These are phyloP conservation scores for Aspergillus fijiensis DNA, from an alignment of 2,329 filamentous ascomycete species.

Conservation along the genomic window DNA sequence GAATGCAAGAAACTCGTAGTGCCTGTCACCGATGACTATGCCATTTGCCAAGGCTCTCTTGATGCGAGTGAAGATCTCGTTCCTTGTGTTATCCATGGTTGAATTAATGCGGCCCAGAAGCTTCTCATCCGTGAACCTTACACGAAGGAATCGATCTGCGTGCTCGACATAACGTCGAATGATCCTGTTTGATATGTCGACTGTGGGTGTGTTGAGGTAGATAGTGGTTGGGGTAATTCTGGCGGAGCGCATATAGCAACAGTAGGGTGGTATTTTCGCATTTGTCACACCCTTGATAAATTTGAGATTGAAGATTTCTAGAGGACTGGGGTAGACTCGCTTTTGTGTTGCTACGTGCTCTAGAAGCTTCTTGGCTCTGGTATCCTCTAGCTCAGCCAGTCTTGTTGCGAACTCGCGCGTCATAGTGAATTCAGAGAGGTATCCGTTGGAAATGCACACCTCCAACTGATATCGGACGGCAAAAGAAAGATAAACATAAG, in stretches of 20 bases:
- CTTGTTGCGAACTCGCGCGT: slow-evolving; percentile 63
- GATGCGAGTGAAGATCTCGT: slow-evolving; percentile 73
- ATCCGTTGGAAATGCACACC: slow-evolving; percentile 79
- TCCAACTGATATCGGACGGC: slow-evolving; percentile 85
- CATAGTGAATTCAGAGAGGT: slow-evolving; percentile 75
- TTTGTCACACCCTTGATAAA: slow-evolving; percentile 48
- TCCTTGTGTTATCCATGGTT: slow-evolving; percentile 56
- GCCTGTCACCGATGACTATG: slow-evolving; percentile 76
- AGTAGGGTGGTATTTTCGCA: slow-evolving; percentile 66
- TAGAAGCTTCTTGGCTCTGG: slow-evolving; percentile 64
- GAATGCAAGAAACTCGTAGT: slow-evolving; percentile 88
- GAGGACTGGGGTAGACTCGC: slow-evolving; percentile 64
- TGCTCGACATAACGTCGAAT: slow-evolving; percentile 68
- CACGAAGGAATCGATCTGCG: slow-evolving; percentile 78
- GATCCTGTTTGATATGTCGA: slow-evolving; percentile 87
- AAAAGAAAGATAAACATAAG: slow-evolving; percentile 58
- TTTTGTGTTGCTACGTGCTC: slow-evolving; percentile 71
- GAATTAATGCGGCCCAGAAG: slow-evolving; percentile 61
- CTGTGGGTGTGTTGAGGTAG: slow-evolving; percentile 70
- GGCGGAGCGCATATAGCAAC: slow-evolving; percentile 71
- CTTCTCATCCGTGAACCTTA: slow-evolving; percentile 86
- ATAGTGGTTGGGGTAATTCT: slow-evolving; percentile 82
- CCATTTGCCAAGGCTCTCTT: slow-evolving; percentile 71
- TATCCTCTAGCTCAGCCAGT: slow-evolving; percentile 54
- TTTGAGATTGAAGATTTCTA: slow-evolving; percentile 65